Base-by-base conservation (phyloP, 2,329 filamentous ascomycete species). In the Xylaria sp. region DNA sequence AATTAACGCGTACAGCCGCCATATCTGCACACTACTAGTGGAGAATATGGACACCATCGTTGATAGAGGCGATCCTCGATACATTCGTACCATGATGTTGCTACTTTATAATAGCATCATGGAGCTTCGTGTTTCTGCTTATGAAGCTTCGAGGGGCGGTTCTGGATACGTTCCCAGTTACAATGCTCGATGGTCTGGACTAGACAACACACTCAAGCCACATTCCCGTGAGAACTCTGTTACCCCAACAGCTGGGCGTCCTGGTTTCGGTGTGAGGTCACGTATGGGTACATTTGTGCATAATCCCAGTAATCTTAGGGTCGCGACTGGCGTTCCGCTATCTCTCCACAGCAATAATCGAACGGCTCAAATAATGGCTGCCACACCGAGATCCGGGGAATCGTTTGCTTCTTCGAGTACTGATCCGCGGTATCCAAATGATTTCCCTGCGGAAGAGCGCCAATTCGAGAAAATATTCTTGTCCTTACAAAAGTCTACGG, bases 391-490 rank as follows among this genome's bases (percentile, higher is more conserved):
- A 28, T 97, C 93, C 8, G 92, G 91, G 52, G 94, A 97, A 75
- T 93, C 92, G 0, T 97, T 96, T 78, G 86, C 84, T 1, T 89
- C 90, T 0, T 83, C 85, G 3, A 84, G 84, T 66, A 81, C 79
- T 13, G 79, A 84, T 63, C 82, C 84, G 37, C 84, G 86, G 51
- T 85, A 86, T 52, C 85, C 88, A 54, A 86, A 83, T 10, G 92
- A 94, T 60, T 88, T 90, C 59, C 87, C 87, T 2, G 92, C 94
- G 72, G 93, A 97, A 71, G 94, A 97, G 74, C 87, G 88, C 18
- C 87, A 90, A 34, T 97, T 97, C 73, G 94, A 97, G 71, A 89
- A 86, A 70, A 93, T 98, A 25, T 97, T 93, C 81, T 78, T 94
- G 41, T 91, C 92, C 55, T 84, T 97, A 28, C 90, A 91, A 55